A percentile compares a stretch with the other conserved stretches of the same genome.
Evolutionary conservation across 345 rosid genomes (phyloP).

Genomic region (Cardamine chenopodiifolia): DNA sequence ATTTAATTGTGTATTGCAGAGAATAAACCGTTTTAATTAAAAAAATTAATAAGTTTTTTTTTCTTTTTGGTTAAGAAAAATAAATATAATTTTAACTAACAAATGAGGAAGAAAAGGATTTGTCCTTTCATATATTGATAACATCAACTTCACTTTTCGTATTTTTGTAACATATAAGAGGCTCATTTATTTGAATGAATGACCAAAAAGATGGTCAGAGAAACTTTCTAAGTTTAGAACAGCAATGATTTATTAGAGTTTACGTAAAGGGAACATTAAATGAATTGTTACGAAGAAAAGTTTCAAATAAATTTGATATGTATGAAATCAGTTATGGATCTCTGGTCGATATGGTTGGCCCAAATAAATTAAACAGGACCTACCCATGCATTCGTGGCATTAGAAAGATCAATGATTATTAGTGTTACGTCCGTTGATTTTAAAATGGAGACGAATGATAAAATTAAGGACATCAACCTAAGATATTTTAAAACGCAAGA

Average conservation of each 20-base stretch:
- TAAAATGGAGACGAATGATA: neutral
- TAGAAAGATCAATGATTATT: constrained; percentile 20
- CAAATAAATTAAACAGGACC: constrained; percentile 37
- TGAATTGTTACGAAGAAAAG: constrained; percentile 11
- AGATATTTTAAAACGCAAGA: neutral
- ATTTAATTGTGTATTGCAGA: neutral
- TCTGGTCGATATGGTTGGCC: constrained; percentile 38
- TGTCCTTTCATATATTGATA: neutral
- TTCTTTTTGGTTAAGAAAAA: neutral
- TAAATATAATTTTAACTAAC: neutral
- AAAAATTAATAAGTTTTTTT: no score
- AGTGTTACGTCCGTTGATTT: neutral
- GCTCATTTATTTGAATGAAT: constrained; percentile 27
- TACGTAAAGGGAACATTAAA: constrained; percentile 28
- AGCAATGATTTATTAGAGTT: neutral
- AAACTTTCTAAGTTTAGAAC: constrained; percentile 30
- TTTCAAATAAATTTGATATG: constrained; percentile 3
- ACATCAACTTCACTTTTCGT: constrained; percentile 31
- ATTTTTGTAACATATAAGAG: constrained; percentile 24
- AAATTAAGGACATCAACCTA: neutral
- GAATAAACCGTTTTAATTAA: neutral
- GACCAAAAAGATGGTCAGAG: constrained; percentile 27
- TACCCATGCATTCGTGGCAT: constrained; percentile 30
- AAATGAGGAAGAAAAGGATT: neutral
- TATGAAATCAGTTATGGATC: constrained; percentile 8